phyloP scores from a whole-genome alignment of 208 protist genomes.

The Trypanosoma grayi region DNA sequence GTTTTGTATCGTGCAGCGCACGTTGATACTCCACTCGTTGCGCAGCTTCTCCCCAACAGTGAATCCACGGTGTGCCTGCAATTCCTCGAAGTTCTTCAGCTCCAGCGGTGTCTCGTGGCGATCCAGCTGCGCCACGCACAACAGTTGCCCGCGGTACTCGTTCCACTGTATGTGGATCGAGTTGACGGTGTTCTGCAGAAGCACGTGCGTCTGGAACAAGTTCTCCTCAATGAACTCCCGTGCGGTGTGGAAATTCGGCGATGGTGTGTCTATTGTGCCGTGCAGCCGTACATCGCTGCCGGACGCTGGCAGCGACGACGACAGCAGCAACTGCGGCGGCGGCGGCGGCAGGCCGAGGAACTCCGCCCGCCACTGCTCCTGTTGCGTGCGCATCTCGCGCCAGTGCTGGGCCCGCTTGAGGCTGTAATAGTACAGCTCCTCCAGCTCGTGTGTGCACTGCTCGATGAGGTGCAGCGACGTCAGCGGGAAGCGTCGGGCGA shows the following conservation, averaged over 20 bases:
- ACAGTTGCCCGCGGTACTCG: slow-evolving; percentile 45
- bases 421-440: slow-evolving; percentile 76
- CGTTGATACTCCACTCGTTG: slow-evolving; percentile 91
- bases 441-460: slow-evolving; percentile 63
- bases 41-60: slow-evolving; percentile 74
- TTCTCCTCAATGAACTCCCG: slow-evolving; percentile 77
- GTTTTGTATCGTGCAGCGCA: slow-evolving; percentile 92
- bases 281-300: slow-evolving; percentile 33
- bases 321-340: slow-evolving; percentile 17
- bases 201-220: slow-evolving; percentile 84
- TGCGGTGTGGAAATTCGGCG: slow-evolving; percentile 69
- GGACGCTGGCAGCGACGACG: slow-evolving; percentile 27
- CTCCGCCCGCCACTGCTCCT: slow-evolving; percentile 60
- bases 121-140: slow-evolving; percentile 65
- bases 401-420: slow-evolving; percentile 78
- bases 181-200: slow-evolving; percentile 80
- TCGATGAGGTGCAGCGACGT: slow-evolving; percentile 73
- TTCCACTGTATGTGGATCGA: slow-evolving; percentile 80
- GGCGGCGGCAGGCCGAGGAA: slow-evolving; percentile 38
- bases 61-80: slow-evolving; percentile 58
- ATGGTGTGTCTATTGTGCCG: slow-evolving; percentile 81
- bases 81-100: slow-evolving; percentile 65
- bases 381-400: slow-evolving; percentile 58
- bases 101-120: slow-evolving; percentile 54
- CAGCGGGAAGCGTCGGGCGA: slow-evolving; percentile 76